Evolutionary conservation across 495 filamentous ascomycete genomes (phyloP).

Genomic region (Xylaria telfairii): DNA sequence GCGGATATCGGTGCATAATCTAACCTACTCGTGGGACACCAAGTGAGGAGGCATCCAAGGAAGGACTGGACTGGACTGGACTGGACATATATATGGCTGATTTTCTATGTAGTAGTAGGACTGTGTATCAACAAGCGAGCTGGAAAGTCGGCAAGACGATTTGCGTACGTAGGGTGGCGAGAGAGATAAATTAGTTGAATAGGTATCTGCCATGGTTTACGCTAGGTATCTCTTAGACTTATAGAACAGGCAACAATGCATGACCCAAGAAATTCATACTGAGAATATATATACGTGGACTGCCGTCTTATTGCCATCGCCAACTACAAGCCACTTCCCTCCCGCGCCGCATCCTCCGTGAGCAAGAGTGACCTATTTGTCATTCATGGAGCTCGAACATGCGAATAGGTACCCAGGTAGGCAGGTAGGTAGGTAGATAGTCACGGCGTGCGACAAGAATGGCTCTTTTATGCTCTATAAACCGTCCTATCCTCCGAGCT

Average conservation of each 20-base stretch:
- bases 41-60: too few relatives aligned
- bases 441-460: background rate
- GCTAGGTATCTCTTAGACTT: background rate
- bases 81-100: background rate
- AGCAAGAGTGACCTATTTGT: background rate
- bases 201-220: background rate
- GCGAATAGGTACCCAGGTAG: background rate
- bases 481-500: background rate
- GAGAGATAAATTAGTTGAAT: background rate
- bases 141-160: background rate
- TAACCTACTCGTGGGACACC: too few relatives aligned
- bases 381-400: background rate
- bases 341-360: background rate
- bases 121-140: slow-evolving; percentile 4
- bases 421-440: background rate
- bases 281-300: too few relatives aligned
- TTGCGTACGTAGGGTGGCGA: background rate
- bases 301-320: too few relatives aligned
- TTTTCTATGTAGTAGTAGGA: slow-evolving; percentile 15
- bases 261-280: background rate
- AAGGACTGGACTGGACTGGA: too few relatives aligned
- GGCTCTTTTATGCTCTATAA: slow-evolving; percentile 17
- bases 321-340: background rate
- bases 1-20: too few relatives aligned
- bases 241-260: background rate